Conservation (phyloP, 2,329 filamentous ascomycete species). For the Beauveria brongniartii region DNA sequence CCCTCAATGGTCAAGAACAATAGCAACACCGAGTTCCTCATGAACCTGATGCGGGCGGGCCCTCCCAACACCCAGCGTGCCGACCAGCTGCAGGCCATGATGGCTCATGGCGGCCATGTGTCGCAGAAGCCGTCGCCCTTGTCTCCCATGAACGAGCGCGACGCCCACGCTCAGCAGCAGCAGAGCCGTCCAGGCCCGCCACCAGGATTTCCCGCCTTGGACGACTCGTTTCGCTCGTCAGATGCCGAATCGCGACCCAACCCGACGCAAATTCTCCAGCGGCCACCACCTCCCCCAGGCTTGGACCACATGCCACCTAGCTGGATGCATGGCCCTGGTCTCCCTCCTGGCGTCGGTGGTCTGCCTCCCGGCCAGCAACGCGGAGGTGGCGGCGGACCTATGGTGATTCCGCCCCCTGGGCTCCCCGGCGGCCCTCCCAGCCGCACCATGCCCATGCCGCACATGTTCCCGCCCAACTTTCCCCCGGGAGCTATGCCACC, state of each 20-base stretch:
- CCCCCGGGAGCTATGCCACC: conserved; percentile 40
- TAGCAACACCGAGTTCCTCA: conserved; percentile 73
- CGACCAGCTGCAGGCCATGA: conserved; percentile 39
- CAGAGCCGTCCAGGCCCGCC: conserved; percentile 38
- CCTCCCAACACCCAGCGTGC: conserved; percentile 41
- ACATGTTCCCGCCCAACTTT: conserved; percentile 56
- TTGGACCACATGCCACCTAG: conserved; percentile 52
- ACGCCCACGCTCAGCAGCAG: conserved; percentile 21
- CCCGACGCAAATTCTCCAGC: conserved; percentile 57
- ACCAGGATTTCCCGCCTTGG: conserved; percentile 40
- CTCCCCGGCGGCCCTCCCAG: conserved; percentile 31
- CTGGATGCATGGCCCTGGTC: conserved; percentile 40
- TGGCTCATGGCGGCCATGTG: conserved; percentile 27
- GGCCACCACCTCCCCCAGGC: conserved; percentile 47
- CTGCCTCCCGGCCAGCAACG: conserved; percentile 14
- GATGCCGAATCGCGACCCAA: conserved; percentile 39
- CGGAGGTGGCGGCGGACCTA: conserved; percentile 31
- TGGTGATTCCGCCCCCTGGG: conserved; percentile 56
- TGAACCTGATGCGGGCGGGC: conserved; percentile 64
- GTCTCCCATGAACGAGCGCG: conserved; percentile 6
- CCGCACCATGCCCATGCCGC: conserved; percentile 43
- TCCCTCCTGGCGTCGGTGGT: conserved; percentile 25
- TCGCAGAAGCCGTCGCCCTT: conserved; percentile 11
- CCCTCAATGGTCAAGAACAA: conserved; percentile 38
- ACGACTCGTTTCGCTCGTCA: conserved; percentile 39